Base-by-base conservation (phyloP, 805 yeast genomes). In the Monosporozyma siamensis region DNA sequence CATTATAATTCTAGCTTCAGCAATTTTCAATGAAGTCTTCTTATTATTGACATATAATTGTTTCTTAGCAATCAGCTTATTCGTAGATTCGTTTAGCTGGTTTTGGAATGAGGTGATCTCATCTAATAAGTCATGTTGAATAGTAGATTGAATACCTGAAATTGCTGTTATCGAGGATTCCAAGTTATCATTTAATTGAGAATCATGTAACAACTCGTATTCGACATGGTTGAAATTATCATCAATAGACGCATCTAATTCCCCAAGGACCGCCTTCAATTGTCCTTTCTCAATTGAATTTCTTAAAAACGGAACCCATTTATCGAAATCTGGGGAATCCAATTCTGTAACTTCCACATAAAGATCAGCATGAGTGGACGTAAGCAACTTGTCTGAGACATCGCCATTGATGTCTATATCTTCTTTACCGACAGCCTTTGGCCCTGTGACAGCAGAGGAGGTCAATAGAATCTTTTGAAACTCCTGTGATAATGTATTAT, bases 1-100 rank as follows among this genome's bases (percentile, higher is more conserved):
- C 27, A 90, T 75, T 17, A 86, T 77, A 31, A 74, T 70, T 6
- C 75, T 75, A 0, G 95, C 81, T 50, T 83, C 86, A 41, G 75
- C 74, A 47, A 90, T 80, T 57, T 83, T 84, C 40, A 67, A 66
- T 14, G 78, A 70, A 6, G 82, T 74, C 49, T 78, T 80, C 51
- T 81, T 82, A 45, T 77, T 67, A 41, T 76, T 77, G 20, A 83
- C 65, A 38, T 76, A 69, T 34, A 67, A 59, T 51, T 74, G 78
- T 59, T 84, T 84, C 56, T 77, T 72, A 24, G 73, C 70, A 10
- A 80, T 72, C 22, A 89, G 69, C 39, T 77, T 77, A 35, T 67
- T 63, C 1, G 95, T 90, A 1, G 95, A 77, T 46, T 71, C 70
- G 40, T 76, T 72, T 30, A 88, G 65, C 24, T 72, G 70, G 29